Evolutionary conservation across 345 rosid genomes (phyloP).

Genomic region (Pugionium cornutum): DNA sequence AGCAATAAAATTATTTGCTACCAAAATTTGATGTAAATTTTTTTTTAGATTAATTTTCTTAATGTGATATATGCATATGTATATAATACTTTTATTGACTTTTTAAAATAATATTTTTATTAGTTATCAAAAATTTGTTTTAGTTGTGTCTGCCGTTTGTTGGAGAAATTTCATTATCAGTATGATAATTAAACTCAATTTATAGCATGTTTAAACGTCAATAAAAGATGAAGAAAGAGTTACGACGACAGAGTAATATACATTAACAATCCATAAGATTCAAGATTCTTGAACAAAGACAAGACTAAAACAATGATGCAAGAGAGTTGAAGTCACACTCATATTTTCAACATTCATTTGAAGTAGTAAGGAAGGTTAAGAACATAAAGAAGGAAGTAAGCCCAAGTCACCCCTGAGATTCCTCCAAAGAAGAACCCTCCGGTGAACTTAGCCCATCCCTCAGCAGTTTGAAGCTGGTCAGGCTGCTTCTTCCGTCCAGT

Average conservation of each 20-base stretch:
- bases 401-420: constrained; percentile 92
- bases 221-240: constrained; percentile 6
- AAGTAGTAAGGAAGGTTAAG: constrained; percentile 86
- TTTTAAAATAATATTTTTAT: no score
- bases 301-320: constrained; percentile 23
- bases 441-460: constrained; percentile 88
- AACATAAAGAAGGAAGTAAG: constrained; percentile 83
- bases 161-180: no score
- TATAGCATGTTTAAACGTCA: constrained; percentile 1
- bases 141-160: no score
- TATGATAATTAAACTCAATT: background rate
- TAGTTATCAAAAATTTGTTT: no score
- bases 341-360: constrained; percentile 49
- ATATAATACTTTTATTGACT: no score
- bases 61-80: no score
- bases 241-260: constrained; percentile 20
- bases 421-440: constrained; percentile 99
- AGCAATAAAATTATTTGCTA: no score
- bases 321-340: constrained; percentile 25
- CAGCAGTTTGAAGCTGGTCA: constrained; percentile 88
- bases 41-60: no score
- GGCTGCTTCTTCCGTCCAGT: constrained; percentile 95
- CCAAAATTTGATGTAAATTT: no score
- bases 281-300: constrained; percentile 30
- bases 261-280: constrained; percentile 27